Evolutionary conservation across 2,329 filamentous ascomycete species (phyloP).

Genomic region (Fusarium avenaceum): DNA sequence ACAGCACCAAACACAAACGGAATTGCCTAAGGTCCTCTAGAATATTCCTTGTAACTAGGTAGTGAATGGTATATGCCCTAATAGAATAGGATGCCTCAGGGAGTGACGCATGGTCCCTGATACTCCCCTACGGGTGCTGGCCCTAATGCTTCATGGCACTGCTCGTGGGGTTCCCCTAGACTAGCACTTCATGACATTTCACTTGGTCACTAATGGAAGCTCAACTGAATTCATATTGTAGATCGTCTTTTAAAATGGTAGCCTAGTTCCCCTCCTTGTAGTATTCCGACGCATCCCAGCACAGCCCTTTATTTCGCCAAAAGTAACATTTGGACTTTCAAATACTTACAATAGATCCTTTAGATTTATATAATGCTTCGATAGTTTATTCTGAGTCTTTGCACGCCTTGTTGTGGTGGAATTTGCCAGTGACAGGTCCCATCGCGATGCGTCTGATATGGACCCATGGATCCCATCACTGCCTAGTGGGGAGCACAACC

Average conservation of each 20-base stretch:
- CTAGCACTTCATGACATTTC: accelerated
- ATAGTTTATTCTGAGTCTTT: neutral
- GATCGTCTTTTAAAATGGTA: neutral
- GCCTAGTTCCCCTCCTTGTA: neutral
- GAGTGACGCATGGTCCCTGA: neutral
- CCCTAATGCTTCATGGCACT: neutral
- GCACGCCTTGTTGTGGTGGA: neutral
- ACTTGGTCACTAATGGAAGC: neutral
- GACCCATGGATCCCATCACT: constrained; percentile 11
- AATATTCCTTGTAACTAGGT: neutral
- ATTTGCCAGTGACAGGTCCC: constrained; percentile 6
- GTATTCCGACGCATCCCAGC: neutral
- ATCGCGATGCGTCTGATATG: neutral
- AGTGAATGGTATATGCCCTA: neutral
- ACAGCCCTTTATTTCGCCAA: neutral
- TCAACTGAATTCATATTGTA: neutral
- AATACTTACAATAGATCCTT: accelerated
- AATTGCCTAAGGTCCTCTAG: neutral
- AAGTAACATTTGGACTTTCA: neutral
- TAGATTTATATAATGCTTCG: accelerated
- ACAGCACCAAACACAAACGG: constrained; percentile 7
- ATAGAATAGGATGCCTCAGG: neutral
- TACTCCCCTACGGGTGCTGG: neutral
- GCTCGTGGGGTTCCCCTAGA: no score
- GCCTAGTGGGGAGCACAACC: constrained; percentile 3